A percentile compares a stretch with the other conserved stretches of the same genome.
These are phyloP conservation scores for Plasmodium inui DNA, from an alignment of 169 alveolate species.

Conservation along the genomic window DNA sequence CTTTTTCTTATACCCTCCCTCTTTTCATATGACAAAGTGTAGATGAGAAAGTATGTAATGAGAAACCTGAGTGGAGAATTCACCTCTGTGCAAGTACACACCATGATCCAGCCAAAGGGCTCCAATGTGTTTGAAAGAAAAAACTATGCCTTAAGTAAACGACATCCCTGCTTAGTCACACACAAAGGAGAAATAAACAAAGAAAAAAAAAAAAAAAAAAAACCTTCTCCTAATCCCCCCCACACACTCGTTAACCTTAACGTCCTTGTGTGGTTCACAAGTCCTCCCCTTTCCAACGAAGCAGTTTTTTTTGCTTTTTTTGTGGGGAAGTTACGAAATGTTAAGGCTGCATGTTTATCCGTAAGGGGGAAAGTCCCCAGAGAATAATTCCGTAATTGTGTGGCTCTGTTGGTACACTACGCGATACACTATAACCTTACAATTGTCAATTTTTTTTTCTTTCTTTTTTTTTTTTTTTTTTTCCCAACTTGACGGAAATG, in stretches of 20 bases:
- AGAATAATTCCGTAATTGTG: not conserved
- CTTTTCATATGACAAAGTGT: not conserved
- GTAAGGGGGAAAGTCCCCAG: not conserved
- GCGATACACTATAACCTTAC: not conserved
- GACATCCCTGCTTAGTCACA: constrained; percentile 22
- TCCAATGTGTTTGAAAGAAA: constrained; percentile 1
- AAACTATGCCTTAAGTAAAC: constrained; percentile 25
- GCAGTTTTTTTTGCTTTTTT: not conserved
- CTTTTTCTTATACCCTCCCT: not conserved
- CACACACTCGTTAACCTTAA: not conserved
- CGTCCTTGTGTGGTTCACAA: not conserved
- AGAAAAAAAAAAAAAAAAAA: no score
- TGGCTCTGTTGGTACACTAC: no score
- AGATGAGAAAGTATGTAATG: not conserved
- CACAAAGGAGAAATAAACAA: not conserved
- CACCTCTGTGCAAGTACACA: constrained; percentile 23
- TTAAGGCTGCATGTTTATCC: not conserved
- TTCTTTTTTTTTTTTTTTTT: not conserved
- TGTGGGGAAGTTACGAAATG: not conserved
- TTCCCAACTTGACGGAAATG: not conserved
- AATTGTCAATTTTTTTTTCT: not conserved
- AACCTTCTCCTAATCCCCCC: not conserved
- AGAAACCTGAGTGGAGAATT: not conserved
- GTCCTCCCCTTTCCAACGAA: not conserved
- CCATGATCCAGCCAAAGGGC: not conserved